phyloP scores from a whole-genome alignment of 176 grass and related monocot genomes.

The Triticum turgidum region DNA sequence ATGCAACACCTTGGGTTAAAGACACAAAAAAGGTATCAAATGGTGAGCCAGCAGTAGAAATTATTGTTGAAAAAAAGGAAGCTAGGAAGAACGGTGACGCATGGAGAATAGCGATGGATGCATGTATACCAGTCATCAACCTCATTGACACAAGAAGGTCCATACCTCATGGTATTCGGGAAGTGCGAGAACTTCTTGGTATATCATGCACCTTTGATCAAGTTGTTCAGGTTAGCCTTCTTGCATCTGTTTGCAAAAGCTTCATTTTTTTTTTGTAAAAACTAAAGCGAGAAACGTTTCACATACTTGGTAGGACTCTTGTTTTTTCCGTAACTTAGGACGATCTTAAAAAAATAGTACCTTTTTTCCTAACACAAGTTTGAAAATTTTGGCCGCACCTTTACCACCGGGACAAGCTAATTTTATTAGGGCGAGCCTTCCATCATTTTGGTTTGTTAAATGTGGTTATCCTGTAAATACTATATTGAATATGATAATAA shows the following conservation, averaged over 20 bases:
- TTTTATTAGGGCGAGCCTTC: neutral
- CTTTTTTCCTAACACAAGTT: too few relatives aligned
- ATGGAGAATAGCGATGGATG: conserved; percentile 82
- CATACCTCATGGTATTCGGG: conserved; percentile 74
- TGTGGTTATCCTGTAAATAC: neutral
- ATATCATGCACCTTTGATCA: conserved; percentile 97
- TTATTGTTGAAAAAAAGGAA: conserved; percentile 65
- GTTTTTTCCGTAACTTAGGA: neutral
- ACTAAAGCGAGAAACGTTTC: neutral
- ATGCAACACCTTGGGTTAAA: conserved; percentile 62
- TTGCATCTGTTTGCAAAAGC: neutral
- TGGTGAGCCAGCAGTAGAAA: conserved; percentile 76
- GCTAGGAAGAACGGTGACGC: conserved; percentile 64
- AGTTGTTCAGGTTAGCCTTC: conserved; percentile 69
- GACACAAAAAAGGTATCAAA: conserved; percentile 42
- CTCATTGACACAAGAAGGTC: conserved; percentile 81
- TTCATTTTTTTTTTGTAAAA: neutral
- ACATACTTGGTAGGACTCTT: neutral
- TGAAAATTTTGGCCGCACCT: neutral
- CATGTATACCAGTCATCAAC: conserved; percentile 76
- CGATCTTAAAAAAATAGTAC: neutral
- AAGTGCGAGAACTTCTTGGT: conserved; percentile 76
- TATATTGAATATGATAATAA: neutral
- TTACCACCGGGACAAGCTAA: neutral
- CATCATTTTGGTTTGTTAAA: neutral